These are phyloP conservation scores for Amauroascus verrucosus DNA, from an alignment of 2,329 filamentous ascomycete genomes.

Conservation along the genomic window DNA sequence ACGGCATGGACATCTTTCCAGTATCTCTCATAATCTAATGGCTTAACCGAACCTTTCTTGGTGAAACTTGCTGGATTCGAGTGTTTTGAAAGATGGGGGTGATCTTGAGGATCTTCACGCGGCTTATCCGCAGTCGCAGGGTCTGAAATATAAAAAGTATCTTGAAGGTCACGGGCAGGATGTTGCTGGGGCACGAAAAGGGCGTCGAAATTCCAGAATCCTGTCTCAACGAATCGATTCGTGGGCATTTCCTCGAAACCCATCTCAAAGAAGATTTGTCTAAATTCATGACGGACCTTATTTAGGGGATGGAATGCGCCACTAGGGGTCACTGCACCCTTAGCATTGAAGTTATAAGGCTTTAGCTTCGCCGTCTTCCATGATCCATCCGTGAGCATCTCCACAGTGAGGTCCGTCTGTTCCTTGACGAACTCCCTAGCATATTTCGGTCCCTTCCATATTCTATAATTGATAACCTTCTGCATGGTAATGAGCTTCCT, in stretches of 20 bases:
- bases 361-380: slow-evolving; percentile 93
- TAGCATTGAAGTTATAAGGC: slow-evolving; percentile 66
- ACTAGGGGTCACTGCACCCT: slow-evolving; percentile 43
- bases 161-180: slow-evolving; percentile 90
- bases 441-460: slow-evolving; percentile 78
- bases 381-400: slow-evolving; percentile 75
- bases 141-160: slow-evolving; percentile 97
- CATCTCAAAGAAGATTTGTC: slow-evolving; percentile 98
- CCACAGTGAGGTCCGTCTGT: slow-evolving; percentile 86
- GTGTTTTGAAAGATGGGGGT: slow-evolving; percentile 28
- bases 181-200: slow-evolving; percentile 97
- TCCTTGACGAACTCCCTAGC: slow-evolving; percentile 81
- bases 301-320: slow-evolving; percentile 55
- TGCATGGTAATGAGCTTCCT: slow-evolving; percentile 76
- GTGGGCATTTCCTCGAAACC: slow-evolving; percentile 98
- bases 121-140: slow-evolving; percentile 63
- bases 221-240: slow-evolving; percentile 83
- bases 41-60: slow-evolving; percentile 39
- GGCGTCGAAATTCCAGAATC: slow-evolving; percentile 98
- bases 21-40: slow-evolving; percentile 68
- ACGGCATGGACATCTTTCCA: slow-evolving; percentile 80
- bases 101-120: slow-evolving; percentile 44
- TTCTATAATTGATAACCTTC: slow-evolving; percentile 76
- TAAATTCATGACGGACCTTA: slow-evolving; percentile 92
- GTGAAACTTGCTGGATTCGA: slow-evolving; percentile 31